Evolutionary conservation across 192 early-diverging fungal genomes (phyloP).

Genomic region (Gamsiella multidivaricata): DNA sequence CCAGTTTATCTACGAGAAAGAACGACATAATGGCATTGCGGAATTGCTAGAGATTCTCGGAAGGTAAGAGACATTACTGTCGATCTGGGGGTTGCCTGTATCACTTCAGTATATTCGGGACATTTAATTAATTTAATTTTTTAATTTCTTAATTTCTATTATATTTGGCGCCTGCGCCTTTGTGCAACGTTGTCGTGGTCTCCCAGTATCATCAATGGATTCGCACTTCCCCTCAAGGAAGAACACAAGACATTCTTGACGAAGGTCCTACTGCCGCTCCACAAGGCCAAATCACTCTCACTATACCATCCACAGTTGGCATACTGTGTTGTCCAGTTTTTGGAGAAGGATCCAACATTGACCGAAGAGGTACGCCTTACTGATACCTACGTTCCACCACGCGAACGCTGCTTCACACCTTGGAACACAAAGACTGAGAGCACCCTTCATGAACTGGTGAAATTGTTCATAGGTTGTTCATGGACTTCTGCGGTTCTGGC

Average conservation of each 20-base stretch:
- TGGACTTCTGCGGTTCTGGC: constrained; percentile 95
- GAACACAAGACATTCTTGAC: constrained; percentile 98
- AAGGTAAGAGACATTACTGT: constrained; percentile 68
- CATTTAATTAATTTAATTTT: neutral
- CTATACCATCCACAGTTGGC: constrained; percentile 97
- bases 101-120: neutral
- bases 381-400: too few relatives aligned
- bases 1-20: constrained; percentile 97
- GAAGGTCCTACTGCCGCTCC: constrained; percentile 93
- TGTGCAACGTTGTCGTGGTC: constrained; percentile 1
- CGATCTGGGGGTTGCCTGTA: too few relatives aligned
- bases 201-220: constrained; percentile 99
- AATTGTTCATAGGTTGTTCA: constrained; percentile 72
- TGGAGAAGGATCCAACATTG: constrained; percentile 96
- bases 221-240: constrained; percentile 97
- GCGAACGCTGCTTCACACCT: too few relatives aligned
- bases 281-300: constrained; percentile 93
- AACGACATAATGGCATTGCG: constrained; percentile 97
- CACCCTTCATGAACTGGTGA: neutral
- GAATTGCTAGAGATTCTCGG: constrained; percentile 99
- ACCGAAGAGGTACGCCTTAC: constrained; percentile 93
- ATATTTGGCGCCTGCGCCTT: neutral
- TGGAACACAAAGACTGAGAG: too few relatives aligned
- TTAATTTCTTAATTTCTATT: neutral
- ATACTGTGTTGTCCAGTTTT: constrained; percentile 98